Conservation (phyloP, 1,284 basidiomycete species). For the Inonotus obliquus region DNA sequence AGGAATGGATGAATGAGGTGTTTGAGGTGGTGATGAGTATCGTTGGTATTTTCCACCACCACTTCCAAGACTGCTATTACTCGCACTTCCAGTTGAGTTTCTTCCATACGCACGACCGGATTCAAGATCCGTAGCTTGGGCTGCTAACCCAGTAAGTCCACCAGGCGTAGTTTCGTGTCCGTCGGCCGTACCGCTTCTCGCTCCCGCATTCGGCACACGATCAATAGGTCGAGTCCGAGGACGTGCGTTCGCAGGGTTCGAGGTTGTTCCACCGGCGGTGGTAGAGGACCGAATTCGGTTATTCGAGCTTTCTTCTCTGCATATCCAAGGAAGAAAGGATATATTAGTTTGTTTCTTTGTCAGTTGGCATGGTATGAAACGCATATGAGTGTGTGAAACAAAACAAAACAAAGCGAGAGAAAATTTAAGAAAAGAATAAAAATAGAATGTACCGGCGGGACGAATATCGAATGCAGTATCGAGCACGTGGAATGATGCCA, state of each 20-base stretch:
- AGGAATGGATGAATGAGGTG: neutral
- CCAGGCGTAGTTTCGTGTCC: slow-evolving; percentile 56
- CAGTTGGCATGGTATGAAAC: neutral
- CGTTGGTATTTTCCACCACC: neutral
- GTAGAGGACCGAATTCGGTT: slow-evolving; percentile 16
- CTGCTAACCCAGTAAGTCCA: slow-evolving; percentile 34
- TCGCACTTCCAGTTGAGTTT: slow-evolving; percentile 33
- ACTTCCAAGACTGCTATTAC: neutral
- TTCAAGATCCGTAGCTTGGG: slow-evolving; percentile 33
- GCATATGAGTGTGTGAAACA: neutral
- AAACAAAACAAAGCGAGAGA: too few relatives aligned
- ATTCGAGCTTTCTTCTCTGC: slow-evolving; percentile 15
- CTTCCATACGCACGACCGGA: slow-evolving; percentile 18
- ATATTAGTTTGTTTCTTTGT: neutral
- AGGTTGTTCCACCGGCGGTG: slow-evolving; percentile 60
- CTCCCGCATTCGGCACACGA: slow-evolving; percentile 60
- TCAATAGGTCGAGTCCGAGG: slow-evolving; percentile 57
- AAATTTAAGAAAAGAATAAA: too few relatives aligned
- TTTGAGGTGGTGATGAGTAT: neutral
- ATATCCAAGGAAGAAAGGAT: neutral
- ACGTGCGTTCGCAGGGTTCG: slow-evolving; percentile 35
- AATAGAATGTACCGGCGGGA: too few relatives aligned
- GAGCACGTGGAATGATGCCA: too few relatives aligned
- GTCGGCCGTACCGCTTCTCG: slow-evolving; percentile 57
- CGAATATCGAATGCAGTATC: too few relatives aligned